Evolutionary conservation across 2,329 filamentous ascomycete genomes (phyloP).

Genomic region (Metarhizium guizhouense): DNA sequence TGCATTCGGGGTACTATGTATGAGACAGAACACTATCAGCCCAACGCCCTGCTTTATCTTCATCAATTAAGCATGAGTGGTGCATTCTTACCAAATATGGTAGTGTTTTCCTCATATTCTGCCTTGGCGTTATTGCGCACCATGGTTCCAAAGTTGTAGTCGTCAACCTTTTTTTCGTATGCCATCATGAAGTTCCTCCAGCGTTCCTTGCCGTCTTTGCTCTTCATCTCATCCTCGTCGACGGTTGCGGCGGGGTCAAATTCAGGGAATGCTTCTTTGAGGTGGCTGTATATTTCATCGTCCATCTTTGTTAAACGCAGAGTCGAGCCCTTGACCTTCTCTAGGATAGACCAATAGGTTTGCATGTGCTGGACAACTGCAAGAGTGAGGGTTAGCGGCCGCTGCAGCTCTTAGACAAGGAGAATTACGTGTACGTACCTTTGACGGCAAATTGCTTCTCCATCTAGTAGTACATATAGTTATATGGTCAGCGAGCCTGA

Average conservation of each 20-base stretch:
- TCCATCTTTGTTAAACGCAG: constrained; percentile 90
- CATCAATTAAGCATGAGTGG: neutral
- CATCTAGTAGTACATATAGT: constrained; percentile 50
- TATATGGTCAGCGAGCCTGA: constrained; percentile 1
- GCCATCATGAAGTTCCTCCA: constrained; percentile 92
- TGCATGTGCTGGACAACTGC: constrained; percentile 85
- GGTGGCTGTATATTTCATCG: constrained; percentile 87
- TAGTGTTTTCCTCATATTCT: constrained; percentile 83
- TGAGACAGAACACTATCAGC: neutral
- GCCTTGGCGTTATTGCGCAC: constrained; percentile 66
- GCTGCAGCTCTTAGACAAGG: neutral
- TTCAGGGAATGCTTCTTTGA: constrained; percentile 82
- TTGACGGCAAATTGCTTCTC: constrained; percentile 99
- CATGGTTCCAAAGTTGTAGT: constrained; percentile 98
- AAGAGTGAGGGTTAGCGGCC: neutral
- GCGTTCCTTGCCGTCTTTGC: constrained; percentile 83
- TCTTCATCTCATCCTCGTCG: constrained; percentile 95
- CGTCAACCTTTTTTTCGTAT: constrained; percentile 91
- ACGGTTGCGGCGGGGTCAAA: constrained; percentile 77
- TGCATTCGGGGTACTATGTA: constrained; percentile 46
- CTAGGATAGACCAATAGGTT: constrained; percentile 94
- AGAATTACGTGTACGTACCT: constrained; percentile 37
- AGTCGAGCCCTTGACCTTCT: constrained; percentile 80
- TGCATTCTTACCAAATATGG: constrained; percentile 70
- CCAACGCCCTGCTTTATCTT: neutral